Percentiles rank a stretch among this genome's conserved stretches.
phyloP scores from a whole-genome alignment of 1,284 basidiomycete species.

The Heliocybe sulcata region DNA sequence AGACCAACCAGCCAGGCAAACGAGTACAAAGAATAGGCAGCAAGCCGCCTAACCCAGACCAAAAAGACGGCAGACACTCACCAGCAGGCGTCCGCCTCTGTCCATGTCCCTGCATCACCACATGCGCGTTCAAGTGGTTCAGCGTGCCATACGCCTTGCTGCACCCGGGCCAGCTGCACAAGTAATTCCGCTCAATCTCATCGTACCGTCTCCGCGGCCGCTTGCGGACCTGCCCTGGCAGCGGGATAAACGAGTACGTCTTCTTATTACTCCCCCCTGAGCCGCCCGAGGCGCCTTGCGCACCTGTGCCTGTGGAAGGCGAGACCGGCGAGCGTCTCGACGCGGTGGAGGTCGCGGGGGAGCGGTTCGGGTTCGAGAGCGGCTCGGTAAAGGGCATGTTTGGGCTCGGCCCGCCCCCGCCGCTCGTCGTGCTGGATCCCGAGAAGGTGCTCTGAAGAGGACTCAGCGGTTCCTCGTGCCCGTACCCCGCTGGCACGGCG shows the following conservation, averaged over 20 bases:
- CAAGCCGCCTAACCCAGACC: not conserved
- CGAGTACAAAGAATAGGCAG: not conserved
- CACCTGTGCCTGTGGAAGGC: not conserved
- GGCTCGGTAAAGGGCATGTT: not conserved
- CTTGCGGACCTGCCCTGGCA: slow-evolving; percentile 75
- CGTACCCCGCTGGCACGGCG: not conserved
- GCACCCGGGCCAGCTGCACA: slow-evolving; percentile 79
- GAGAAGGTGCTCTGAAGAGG: not conserved
- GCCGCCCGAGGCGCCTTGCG: not conserved
- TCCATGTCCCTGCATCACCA: slow-evolving; percentile 90
- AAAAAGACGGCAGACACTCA: slow-evolving; percentile 29
- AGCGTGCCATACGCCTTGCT: slow-evolving; percentile 83
- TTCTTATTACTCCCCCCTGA: slow-evolving; percentile 25
- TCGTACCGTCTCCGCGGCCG: slow-evolving; percentile 80
- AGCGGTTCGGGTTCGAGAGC: not conserved
- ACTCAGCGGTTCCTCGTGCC: not conserved
- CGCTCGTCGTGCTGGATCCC: not conserved
- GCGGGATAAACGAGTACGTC: slow-evolving; percentile 75
- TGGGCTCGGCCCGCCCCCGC: not conserved
- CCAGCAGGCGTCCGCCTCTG: slow-evolving; percentile 76
- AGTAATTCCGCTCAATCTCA: slow-evolving; percentile 89
- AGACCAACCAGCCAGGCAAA: too few species aligned
- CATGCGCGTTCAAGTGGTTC: slow-evolving; percentile 90
- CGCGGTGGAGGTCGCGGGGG: not conserved
- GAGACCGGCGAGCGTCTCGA: not conserved